A percentile compares a stretch with the other conserved stretches of the same genome.
Conservation (phyloP, 352 stramenopile species). For the Ophiocytium majus region DNA sequence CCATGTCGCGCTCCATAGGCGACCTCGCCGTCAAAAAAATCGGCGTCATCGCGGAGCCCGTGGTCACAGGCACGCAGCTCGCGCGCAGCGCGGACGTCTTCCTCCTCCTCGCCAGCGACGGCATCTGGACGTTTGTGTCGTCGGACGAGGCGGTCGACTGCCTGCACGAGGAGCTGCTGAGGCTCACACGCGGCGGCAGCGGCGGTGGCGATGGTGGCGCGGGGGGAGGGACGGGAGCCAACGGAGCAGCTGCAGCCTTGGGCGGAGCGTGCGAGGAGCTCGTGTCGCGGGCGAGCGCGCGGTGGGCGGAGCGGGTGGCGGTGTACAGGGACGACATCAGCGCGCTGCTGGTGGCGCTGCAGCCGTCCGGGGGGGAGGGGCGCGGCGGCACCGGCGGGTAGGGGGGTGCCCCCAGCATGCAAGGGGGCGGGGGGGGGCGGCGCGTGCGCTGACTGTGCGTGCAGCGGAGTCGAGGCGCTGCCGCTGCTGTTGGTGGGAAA, state of each 20-base stretch:
- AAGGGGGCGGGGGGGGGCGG: too few species aligned
- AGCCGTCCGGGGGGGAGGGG: too few species aligned
- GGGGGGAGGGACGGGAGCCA: conserved; percentile 65
- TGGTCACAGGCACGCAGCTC: conserved; percentile 60
- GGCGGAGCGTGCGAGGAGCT: conserved; percentile 63
- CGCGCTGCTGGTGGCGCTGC: conserved; percentile 33
- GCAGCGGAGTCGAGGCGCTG: too few species aligned
- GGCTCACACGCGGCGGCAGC: neutral
- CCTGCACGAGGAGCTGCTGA: neutral
- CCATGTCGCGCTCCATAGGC: conserved; percentile 72
- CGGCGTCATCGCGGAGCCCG: conserved; percentile 64
- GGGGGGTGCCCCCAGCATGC: too few species aligned
- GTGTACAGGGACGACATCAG: conserved; percentile 78
- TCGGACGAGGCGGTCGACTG: conserved; percentile 60
- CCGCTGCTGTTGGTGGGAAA: too few species aligned
- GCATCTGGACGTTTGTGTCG: conserved; percentile 72
- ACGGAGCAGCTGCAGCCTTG: conserved; percentile 59
- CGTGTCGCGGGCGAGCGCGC: conserved; percentile 67
- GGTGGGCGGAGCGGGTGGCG: conserved; percentile 72
- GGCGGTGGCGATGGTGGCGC: conserved; percentile 42
- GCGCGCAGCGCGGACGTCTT: conserved; percentile 63
- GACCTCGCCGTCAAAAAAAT: conserved; percentile 67
- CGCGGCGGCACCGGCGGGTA: too few species aligned
- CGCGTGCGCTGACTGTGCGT: too few species aligned
- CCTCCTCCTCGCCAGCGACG: conserved; percentile 69